Evolutionary conservation across 2,329 filamentous ascomycete genomes (phyloP).

Genomic region (Botrytis deweyae): DNA sequence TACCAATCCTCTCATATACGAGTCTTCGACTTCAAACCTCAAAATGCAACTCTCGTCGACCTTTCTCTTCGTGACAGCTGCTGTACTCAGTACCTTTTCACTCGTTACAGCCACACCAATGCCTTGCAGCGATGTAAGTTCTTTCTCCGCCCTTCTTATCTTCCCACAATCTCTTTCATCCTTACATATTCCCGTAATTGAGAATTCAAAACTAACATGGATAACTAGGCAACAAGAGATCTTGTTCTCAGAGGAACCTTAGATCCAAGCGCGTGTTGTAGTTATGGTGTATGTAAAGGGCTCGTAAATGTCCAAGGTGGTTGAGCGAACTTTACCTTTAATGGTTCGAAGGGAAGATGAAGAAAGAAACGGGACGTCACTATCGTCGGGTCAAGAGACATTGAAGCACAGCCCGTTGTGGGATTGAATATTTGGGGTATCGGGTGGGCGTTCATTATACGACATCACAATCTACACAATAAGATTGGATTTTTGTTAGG

Average conservation of each 20-base stretch:
- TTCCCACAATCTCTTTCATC: neutral
- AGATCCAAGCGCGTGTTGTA: conserved; percentile 21
- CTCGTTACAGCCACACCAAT: conserved; percentile 18
- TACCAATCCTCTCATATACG: neutral
- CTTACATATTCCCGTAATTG: neutral
- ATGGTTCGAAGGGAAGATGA: neutral
- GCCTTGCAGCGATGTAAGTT: conserved; percentile 17
- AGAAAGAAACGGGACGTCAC: too few relatives aligned
- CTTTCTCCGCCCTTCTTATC: neutral
- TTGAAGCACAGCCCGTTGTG: neutral
- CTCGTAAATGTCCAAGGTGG: conserved; percentile 17
- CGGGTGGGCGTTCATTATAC: neutral
- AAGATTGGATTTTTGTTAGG: neutral
- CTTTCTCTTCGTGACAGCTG: conserved; percentile 15
- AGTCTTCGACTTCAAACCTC: neutral
- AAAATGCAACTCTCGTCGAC: conserved; percentile 10
- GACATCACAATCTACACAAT: too few relatives aligned
- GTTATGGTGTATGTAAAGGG: conserved; percentile 10
- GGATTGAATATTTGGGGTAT: neutral
- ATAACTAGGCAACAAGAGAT: conserved; percentile 18
- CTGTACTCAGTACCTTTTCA: conserved; percentile 8
- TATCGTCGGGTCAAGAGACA: neutral
- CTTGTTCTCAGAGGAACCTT: conserved; percentile 17
- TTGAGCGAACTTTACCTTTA: neutral
- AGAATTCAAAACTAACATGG: neutral